Percentiles rank a stretch among this genome's conserved stretches.
These are phyloP conservation scores for Striga asiatica DNA, from an alignment of 257 asterid species.

Conservation along the genomic window DNA sequence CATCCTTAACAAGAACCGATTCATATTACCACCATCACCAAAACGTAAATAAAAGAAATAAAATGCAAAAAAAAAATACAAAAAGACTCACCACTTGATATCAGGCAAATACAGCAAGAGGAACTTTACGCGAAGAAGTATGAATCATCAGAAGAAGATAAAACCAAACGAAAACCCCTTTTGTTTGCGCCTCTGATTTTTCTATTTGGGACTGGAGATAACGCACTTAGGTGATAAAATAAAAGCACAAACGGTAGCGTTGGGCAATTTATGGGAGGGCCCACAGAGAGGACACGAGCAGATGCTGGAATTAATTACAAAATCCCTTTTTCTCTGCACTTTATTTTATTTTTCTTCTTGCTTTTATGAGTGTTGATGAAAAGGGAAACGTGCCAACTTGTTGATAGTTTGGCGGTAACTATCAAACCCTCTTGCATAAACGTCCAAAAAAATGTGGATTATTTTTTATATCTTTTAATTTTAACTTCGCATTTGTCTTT, in stretches of 20 bases:
- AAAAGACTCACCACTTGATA: constrained; percentile 2
- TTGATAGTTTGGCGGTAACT: background rate
- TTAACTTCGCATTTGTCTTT: too few species aligned
- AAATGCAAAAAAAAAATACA: background rate
- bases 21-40: background rate
- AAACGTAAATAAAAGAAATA: too few species aligned
- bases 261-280: constrained; percentile 20
- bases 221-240: background rate
- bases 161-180: too few species aligned
- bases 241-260: constrained; percentile 3
- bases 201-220: background rate
- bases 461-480: too few species aligned
- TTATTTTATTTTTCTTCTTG: background rate
- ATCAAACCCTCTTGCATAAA: too few species aligned
- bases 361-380: background rate
- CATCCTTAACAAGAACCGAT: background rate
- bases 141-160: background rate
- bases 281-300: background rate
- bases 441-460: too few species aligned
- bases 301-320: constrained; percentile 1
- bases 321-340: background rate
- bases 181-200: too few species aligned
- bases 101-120: background rate
- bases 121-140: background rate
- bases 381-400: background rate